These are phyloP conservation scores for Tulasnella sp. DNA, from an alignment of 768 basidiomycete species.

Conservation along the genomic window DNA sequence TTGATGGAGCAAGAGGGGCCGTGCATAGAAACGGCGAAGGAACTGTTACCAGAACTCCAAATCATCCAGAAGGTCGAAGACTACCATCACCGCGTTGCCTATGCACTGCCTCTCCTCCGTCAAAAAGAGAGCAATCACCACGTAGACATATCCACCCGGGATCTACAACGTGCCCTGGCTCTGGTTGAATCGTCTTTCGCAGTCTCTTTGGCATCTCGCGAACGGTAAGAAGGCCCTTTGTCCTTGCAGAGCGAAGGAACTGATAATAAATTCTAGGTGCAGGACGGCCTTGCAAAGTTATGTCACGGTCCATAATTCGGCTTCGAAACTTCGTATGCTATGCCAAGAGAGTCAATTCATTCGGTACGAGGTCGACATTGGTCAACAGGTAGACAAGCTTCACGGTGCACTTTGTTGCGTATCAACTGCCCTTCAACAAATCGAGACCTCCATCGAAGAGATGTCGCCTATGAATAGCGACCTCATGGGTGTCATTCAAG, in stretches of 20 bases:
- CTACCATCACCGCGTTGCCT: slow-evolving; percentile 54
- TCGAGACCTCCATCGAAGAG: no score
- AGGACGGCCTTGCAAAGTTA: no score
- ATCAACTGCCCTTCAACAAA: neutral
- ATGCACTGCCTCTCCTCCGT: slow-evolving; percentile 54
- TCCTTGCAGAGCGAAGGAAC: no score
- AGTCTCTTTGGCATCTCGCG: slow-evolving; percentile 48
- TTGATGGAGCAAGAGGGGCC: slow-evolving; percentile 41
- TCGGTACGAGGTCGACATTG: no score
- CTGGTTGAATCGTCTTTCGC: slow-evolving; percentile 69
- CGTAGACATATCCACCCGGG: slow-evolving; percentile 71
- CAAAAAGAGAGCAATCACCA: slow-evolving; percentile 56
- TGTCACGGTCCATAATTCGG: no score
- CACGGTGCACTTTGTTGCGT: neutral
- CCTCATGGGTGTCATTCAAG: no score
- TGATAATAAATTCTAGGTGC: no score
- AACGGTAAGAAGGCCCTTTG: slow-evolving; percentile 45
- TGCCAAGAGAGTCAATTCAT: no score
- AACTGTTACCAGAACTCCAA: slow-evolving; percentile 19
- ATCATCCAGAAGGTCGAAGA: slow-evolving; percentile 37
- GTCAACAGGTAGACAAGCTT: no score
- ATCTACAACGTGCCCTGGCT: slow-evolving; percentile 65
- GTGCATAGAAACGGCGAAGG: slow-evolving; percentile 21
- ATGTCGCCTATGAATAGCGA: no score
- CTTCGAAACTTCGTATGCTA: no score